A percentile compares a stretch with the other conserved stretches of the same genome.
Conservation (phyloP, 2,329 filamentous ascomycete species). For the Camillea tinctor region DNA sequence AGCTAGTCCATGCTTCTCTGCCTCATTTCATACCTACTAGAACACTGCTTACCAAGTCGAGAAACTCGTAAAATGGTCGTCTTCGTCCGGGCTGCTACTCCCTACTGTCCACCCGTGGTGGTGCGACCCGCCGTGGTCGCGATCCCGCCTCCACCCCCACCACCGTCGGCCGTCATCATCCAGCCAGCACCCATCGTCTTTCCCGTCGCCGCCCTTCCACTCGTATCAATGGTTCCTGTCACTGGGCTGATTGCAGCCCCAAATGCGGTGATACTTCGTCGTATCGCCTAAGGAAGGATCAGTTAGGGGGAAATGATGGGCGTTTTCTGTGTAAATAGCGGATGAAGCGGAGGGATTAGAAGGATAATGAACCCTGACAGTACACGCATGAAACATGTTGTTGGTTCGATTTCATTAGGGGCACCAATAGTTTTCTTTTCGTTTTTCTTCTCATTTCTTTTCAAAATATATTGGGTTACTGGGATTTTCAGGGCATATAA, state of each 20-base stretch:
- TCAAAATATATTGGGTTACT: too few relatives aligned
- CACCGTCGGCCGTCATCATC: slow-evolving; percentile 1
- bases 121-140: slow-evolving; percentile 1
- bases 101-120: not conserved
- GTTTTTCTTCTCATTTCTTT: too few relatives aligned
- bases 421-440: too few relatives aligned
- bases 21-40: too few relatives aligned
- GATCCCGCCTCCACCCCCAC: slow-evolving; percentile 3
- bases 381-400: too few relatives aligned
- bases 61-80: not conserved
- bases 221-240: slow-evolving; percentile 1
- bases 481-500: too few relatives aligned
- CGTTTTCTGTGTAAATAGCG: slow-evolving; percentile 4
- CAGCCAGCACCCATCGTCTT: slow-evolving; percentile 1
- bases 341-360: not conserved
- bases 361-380: too few relatives aligned
- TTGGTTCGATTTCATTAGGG: too few relatives aligned
- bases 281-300: not conserved
- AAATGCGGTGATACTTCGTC: not conserved
- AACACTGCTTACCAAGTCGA: not conserved
- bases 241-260: not conserved
- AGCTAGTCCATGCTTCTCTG: too few relatives aligned
- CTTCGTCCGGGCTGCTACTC: not conserved
- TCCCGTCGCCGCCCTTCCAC: not conserved
- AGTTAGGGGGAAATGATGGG: too few relatives aligned